A percentile compares a stretch with the other conserved stretches of the same genome.
Evolutionary conservation across 2,329 filamentous ascomycete species (phyloP).

Genomic region (Pseudogymnoascus sp.): DNA sequence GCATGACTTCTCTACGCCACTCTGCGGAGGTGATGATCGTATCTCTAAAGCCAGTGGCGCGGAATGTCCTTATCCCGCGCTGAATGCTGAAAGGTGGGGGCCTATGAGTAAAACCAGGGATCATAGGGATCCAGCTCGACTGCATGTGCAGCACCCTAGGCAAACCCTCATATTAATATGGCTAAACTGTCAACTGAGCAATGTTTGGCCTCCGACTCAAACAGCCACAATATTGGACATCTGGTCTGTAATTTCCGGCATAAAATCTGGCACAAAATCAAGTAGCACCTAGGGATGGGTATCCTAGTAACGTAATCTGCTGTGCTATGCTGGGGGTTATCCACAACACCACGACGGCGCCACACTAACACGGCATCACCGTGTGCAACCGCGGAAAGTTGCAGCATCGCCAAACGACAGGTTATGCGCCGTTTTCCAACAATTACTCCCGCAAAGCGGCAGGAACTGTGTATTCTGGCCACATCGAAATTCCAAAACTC

Average conservation of each 20-base stretch:
- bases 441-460: background rate
- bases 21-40: background rate
- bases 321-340: background rate
- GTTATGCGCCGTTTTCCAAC: background rate
- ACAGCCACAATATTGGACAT: background rate
- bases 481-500: background rate
- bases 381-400: background rate
- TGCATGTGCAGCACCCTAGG: background rate
- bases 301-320: background rate
- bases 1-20: background rate
- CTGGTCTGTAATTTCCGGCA: background rate
- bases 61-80: background rate
- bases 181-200: background rate
- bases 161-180: background rate
- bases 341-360: background rate
- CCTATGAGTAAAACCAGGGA: background rate
- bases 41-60: background rate
- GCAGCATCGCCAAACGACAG: slow-evolving; percentile 1
- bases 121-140: background rate
- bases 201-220: background rate
- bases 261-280: background rate
- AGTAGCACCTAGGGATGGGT: background rate
- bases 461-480: background rate
- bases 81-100: background rate
- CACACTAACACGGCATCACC: background rate